phyloP scores from a whole-genome alignment of 2,329 filamentous ascomycete species.

The Decorospora gaudefroyi region DNA sequence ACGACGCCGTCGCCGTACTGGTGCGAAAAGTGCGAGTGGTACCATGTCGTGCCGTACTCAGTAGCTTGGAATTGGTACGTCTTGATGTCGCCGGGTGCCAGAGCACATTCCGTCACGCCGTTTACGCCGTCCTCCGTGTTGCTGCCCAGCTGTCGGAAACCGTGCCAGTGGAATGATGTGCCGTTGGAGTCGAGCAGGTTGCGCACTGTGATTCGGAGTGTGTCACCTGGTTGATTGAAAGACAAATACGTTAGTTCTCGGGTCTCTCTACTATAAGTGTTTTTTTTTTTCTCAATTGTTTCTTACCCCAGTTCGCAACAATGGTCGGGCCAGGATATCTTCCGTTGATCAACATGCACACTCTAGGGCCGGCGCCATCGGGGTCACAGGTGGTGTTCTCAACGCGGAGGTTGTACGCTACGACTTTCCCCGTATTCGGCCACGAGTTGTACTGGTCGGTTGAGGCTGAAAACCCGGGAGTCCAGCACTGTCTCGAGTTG shows the following conservation, averaged over 20 bases:
- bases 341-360: slow-evolving; percentile 50
- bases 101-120: slow-evolving; percentile 50
- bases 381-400: slow-evolving; percentile 51
- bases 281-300: too few species aligned
- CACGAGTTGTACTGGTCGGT: slow-evolving; percentile 51
- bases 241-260: not conserved
- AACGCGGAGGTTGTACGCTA: slow-evolving; percentile 44
- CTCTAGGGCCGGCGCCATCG: slow-evolving; percentile 44
- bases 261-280: too few species aligned
- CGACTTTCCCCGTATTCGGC: slow-evolving; percentile 45
- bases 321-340: slow-evolving; percentile 66
- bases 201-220: slow-evolving; percentile 52
- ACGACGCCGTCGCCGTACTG: slow-evolving; percentile 52
- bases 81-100: slow-evolving; percentile 56
- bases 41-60: slow-evolving; percentile 45
- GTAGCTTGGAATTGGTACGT: slow-evolving; percentile 38
- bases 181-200: slow-evolving; percentile 62
- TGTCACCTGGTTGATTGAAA: slow-evolving; percentile 19
- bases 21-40: slow-evolving; percentile 50
- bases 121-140: slow-evolving; percentile 60
- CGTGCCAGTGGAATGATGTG: slow-evolving; percentile 68
- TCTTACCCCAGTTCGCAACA: slow-evolving; percentile 57
- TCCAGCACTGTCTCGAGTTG: slow-evolving; percentile 48
- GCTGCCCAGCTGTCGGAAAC: slow-evolving; percentile 60
- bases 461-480: slow-evolving; percentile 43